Evolutionary conservation across 2,329 filamentous ascomycete species (phyloP).

Genomic region (Sporothrix brasiliensis): DNA sequence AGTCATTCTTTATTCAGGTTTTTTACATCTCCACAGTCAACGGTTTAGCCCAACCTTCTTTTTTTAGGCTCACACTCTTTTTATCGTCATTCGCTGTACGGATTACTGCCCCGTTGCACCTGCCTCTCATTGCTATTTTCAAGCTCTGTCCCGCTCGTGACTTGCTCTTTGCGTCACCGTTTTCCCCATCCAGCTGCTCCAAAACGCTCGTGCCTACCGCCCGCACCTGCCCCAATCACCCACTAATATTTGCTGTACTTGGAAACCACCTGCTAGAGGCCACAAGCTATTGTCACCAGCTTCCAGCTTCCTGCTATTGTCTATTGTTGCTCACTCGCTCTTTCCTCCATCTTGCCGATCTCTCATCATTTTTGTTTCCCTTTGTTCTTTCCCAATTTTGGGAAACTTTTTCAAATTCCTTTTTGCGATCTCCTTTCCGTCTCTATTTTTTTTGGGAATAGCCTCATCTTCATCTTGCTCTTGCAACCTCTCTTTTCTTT

Average conservation of each 20-base stretch:
- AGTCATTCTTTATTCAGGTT: slow-evolving; percentile 30
- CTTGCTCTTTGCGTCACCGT: slow-evolving; percentile 25
- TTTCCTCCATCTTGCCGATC: not conserved
- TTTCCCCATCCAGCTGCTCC: not conserved
- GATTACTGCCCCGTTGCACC: not conserved
- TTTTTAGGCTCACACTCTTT: slow-evolving; percentile 18
- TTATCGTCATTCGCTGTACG: slow-evolving; percentile 4
- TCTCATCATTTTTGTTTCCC: not conserved
- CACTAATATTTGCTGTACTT: not conserved
- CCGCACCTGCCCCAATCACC: not conserved
- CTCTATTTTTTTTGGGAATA: not conserved
- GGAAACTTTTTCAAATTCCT: not conserved
- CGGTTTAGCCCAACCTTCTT: slow-evolving; percentile 11
- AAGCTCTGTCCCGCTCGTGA: slow-evolving; percentile 17
- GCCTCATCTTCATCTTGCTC: slow-evolving; percentile 9
- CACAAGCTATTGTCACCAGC: slow-evolving; percentile 31
- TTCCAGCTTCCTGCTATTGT: not conserved
- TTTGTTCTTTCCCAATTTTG: slow-evolving; percentile 8
- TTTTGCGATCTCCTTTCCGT: slow-evolving; percentile 5
- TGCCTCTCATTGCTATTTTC: not conserved
- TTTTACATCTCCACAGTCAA: not conserved
- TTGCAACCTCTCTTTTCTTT: not conserved
- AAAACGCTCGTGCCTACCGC: slow-evolving; percentile 18
- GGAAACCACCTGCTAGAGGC: slow-evolving; percentile 10
- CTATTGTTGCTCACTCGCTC: slow-evolving; percentile 28